Evolutionary conservation across 2,329 filamentous ascomycete genomes (phyloP).

Genomic region (Penicillium sp.): DNA sequence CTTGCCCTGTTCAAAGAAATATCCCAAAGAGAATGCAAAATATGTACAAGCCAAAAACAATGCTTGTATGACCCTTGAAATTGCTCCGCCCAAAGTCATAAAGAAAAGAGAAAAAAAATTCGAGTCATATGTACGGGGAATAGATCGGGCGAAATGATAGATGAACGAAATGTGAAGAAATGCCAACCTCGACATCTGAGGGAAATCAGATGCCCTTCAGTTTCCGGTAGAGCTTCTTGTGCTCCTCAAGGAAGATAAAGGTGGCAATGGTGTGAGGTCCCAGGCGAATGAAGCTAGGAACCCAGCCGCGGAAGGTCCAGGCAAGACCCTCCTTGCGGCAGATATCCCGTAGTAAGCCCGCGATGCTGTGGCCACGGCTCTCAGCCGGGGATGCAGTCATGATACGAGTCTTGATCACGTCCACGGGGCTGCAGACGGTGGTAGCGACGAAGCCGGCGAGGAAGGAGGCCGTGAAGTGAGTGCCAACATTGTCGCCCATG

Average conservation of each 20-base stretch:
- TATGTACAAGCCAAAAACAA: constrained; percentile 31
- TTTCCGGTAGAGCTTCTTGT: constrained; percentile 66
- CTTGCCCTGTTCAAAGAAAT: constrained; percentile 9
- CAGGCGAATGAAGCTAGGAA: constrained; percentile 69
- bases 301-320: constrained; percentile 72
- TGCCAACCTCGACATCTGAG: constrained; percentile 24
- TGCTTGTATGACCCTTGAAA: constrained; percentile 17
- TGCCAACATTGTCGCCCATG: constrained; percentile 62
- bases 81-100: constrained; percentile 26
- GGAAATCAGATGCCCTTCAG: constrained; percentile 51
- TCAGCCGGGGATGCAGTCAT: constrained; percentile 61
- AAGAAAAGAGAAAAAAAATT: constrained; percentile 16
- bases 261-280: constrained; percentile 71
- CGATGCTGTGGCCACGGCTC: constrained; percentile 52
- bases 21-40: constrained; percentile 28
- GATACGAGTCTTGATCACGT: constrained; percentile 70
- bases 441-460: constrained; percentile 70
- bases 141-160: constrained; percentile 17
- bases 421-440: constrained; percentile 70
- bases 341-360: constrained; percentile 59
- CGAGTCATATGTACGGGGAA: constrained; percentile 25
- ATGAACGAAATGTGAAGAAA: constrained; percentile 5
- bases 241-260: constrained; percentile 70
- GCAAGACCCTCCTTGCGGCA: constrained; percentile 62
- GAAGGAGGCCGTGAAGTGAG: constrained; percentile 68